Conservation (phyloP, 1,139 yeast genomes). For the Candida gigantensis region DNA sequence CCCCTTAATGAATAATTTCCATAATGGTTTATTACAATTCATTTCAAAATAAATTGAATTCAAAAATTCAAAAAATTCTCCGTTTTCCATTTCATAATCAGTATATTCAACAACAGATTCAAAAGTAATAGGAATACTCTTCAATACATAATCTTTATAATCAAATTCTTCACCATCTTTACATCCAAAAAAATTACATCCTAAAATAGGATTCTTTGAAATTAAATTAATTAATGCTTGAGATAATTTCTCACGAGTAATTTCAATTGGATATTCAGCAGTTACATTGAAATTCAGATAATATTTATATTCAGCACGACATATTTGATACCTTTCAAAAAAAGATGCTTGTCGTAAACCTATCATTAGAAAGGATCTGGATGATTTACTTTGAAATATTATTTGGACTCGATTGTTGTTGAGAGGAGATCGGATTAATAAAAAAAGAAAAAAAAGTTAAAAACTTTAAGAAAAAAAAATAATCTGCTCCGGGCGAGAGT, state of each 20-base stretch:
- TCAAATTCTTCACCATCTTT: no score
- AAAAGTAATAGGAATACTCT: conserved; percentile 23
- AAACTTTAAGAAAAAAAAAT: conserved; percentile 15
- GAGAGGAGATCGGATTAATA: not conserved
- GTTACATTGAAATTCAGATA: conserved; percentile 34
- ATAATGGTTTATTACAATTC: conserved; percentile 25
- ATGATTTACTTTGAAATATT: no score
- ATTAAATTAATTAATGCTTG: conserved; percentile 25
- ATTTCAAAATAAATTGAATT: conserved; percentile 20
- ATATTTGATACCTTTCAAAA: conserved; percentile 28
- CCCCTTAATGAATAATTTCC: conserved; percentile 27
- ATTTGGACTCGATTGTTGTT: no score
- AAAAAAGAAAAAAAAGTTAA: conserved; percentile 2
- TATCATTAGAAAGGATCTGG: no score
- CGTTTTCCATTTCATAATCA: conserved; percentile 17
- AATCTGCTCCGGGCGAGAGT: conserved; percentile 53
- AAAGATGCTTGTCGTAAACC: conserved; percentile 13
- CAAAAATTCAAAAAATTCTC: conserved; percentile 17
- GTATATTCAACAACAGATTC: conserved; percentile 26
- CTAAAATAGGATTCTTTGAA: conserved; percentile 23
- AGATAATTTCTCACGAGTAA: conserved; percentile 23
- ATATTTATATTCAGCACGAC: conserved; percentile 22
- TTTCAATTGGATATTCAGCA: conserved; percentile 22
- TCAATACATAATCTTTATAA: conserved; percentile 16
- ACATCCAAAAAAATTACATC: conserved; percentile 20